phyloP scores from a whole-genome alignment of 2,329 filamentous ascomycete species.

The Neoascochyta sp. region DNA sequence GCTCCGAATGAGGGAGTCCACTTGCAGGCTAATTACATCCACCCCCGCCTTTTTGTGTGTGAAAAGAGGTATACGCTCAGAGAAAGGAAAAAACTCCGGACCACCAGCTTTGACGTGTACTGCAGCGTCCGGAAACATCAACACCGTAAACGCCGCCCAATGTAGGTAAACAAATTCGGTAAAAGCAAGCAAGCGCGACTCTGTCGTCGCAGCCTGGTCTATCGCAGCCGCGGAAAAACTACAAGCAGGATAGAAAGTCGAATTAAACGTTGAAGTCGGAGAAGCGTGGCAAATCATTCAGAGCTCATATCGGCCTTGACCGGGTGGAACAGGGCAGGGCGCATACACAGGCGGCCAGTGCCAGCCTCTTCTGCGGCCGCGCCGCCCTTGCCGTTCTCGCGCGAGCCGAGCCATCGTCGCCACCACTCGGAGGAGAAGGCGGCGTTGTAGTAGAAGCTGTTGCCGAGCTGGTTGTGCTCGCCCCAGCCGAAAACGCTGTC shows the following conservation, averaged over 20 bases:
- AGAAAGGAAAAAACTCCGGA: slow-evolving; percentile 12
- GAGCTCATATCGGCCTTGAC: slow-evolving; percentile 47
- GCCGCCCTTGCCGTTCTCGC: slow-evolving; percentile 45
- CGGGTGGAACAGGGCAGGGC: slow-evolving; percentile 46
- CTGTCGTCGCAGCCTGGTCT: slow-evolving; percentile 24
- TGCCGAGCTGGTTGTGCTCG: slow-evolving; percentile 51
- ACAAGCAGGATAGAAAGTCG: slow-evolving; percentile 12
- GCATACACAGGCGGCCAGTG: slow-evolving; percentile 49
- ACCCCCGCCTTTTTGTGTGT: slow-evolving; percentile 20
- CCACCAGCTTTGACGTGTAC: slow-evolving; percentile 11
- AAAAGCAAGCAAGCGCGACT: slow-evolving; percentile 11
- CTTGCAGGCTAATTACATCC: slow-evolving; percentile 33
- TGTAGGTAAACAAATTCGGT: slow-evolving; percentile 15
- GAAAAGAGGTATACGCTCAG: slow-evolving; percentile 19
- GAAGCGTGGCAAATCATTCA: slow-evolving; percentile 22
- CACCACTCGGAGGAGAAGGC: slow-evolving; percentile 48
- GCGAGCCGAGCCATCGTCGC: slow-evolving; percentile 49
- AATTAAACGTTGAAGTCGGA: slow-evolving; percentile 24
- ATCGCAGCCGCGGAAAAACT: slow-evolving; percentile 17
- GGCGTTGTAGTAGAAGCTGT: slow-evolving; percentile 51
- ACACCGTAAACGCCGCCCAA: slow-evolving; percentile 36
- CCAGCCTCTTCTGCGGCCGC: slow-evolving; percentile 42
- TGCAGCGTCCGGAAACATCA: slow-evolving; percentile 8
- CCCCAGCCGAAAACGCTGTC: slow-evolving; percentile 51
- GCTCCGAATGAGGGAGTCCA: too few species aligned